These are phyloP conservation scores for Coemansia sp. DNA, from an alignment of 371 early-diverging fungal genomes.

Conservation along the genomic window DNA sequence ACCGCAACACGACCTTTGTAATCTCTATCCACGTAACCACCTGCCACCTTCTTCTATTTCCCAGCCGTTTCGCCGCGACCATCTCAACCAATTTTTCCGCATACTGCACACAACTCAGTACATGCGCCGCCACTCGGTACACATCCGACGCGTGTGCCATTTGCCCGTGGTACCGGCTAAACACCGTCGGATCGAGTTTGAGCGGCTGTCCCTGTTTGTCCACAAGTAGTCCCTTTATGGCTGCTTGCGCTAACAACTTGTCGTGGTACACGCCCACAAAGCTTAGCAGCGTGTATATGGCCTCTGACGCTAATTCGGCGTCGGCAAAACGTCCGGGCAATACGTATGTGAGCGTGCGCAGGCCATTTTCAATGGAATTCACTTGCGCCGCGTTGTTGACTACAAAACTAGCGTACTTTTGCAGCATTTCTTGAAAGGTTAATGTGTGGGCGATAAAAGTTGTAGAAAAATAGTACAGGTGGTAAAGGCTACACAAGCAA, in stretches of 20 bases:
- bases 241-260: constrained; percentile 72
- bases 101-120: constrained; percentile 72
- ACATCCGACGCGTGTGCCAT: constrained; percentile 58
- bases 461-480: too few relatives aligned
- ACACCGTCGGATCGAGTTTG: constrained; percentile 52
- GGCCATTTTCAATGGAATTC: constrained; percentile 80
- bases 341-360: constrained; percentile 87
- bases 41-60: constrained; percentile 66
- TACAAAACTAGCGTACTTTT: constrained; percentile 77
- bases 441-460: too few relatives aligned
- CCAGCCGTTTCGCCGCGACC: constrained; percentile 71
- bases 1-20: constrained; percentile 67
- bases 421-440: constrained; percentile 50
- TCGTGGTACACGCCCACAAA: constrained; percentile 87
- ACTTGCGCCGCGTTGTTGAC: constrained; percentile 85
- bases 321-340: constrained; percentile 93
- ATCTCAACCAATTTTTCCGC: constrained; percentile 85
- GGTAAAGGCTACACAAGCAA: too few relatives aligned
- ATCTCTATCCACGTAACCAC: constrained; percentile 69
- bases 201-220: constrained; percentile 44
- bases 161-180: constrained; percentile 77
- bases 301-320: constrained; percentile 92
- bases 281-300: constrained; percentile 77
- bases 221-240: constrained; percentile 53
- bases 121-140: constrained; percentile 61